Conservation (phyloP, 1,139 yeast species). For the Debaryomyces psychrophilus region DNA sequence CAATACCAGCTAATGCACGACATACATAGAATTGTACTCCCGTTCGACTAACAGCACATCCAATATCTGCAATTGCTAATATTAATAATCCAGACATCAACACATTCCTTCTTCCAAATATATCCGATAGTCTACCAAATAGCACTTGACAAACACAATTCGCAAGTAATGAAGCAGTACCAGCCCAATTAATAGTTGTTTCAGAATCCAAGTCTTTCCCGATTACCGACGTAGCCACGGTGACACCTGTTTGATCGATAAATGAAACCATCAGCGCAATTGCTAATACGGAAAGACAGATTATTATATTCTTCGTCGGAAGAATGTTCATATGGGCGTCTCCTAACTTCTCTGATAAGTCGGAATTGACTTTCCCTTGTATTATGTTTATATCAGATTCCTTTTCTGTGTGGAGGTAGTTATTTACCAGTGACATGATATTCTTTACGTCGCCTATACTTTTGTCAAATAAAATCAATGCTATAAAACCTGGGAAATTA, state of each 20-base stretch:
- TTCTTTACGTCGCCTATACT: background rate
- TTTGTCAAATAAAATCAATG: background rate
- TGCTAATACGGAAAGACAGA: constrained; percentile 31
- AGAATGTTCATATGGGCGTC: constrained; percentile 41
- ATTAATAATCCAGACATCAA: constrained; percentile 34
- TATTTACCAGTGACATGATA: constrained; percentile 1
- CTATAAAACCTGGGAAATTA: background rate
- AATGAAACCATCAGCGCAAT: constrained; percentile 31
- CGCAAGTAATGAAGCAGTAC: constrained; percentile 51
- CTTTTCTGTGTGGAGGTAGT: constrained; percentile 5
- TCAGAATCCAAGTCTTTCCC: constrained; percentile 41
- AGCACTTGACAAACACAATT: constrained; percentile 49
- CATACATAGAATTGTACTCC: constrained; percentile 46
- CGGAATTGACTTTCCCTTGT: constrained; percentile 11
- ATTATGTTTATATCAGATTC: constrained; percentile 9
- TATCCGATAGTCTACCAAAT: constrained; percentile 48
- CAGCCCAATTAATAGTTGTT: constrained; percentile 53
- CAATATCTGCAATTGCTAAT: constrained; percentile 40
- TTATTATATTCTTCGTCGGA: constrained; percentile 33
- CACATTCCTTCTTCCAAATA: constrained; percentile 47
- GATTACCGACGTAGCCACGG: constrained; percentile 41
- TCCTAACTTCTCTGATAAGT: constrained; percentile 37
- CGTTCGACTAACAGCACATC: constrained; percentile 45
- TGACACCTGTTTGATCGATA: constrained; percentile 49
- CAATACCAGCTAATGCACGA: constrained; percentile 50